These are phyloP conservation scores for Raffaelea deltoideospora DNA, from an alignment of 2,329 filamentous ascomycete genomes.

Conservation along the genomic window DNA sequence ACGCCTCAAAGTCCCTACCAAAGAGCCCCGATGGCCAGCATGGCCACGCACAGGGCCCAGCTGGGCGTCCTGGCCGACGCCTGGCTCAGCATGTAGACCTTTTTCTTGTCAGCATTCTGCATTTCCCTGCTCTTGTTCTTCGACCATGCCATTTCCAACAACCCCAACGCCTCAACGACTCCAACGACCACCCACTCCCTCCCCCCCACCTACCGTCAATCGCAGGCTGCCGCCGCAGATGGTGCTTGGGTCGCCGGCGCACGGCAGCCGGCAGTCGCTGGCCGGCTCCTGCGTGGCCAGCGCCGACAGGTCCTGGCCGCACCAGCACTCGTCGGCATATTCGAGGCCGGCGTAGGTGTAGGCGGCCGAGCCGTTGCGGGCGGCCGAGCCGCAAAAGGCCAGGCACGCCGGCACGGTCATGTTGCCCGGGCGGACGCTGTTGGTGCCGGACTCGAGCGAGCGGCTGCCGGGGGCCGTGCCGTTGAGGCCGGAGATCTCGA, in stretches of 20 bases:
- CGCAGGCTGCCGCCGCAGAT: constrained; percentile 39
- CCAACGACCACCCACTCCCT: no score
- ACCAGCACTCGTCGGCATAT: constrained; percentile 44
- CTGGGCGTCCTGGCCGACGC: no score
- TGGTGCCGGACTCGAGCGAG: constrained; percentile 28
- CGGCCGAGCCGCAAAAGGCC: constrained; percentile 26
- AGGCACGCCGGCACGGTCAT: constrained; percentile 40
- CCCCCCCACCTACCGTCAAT: constrained; percentile 27
- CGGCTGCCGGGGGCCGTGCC: constrained; percentile 21
- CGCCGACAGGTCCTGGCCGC: constrained; percentile 31
- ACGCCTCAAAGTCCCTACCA: no score
- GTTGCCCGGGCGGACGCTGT: constrained; percentile 22
- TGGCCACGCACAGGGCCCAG: no score
- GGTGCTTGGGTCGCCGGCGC: constrained; percentile 34
- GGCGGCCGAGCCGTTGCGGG: constrained; percentile 15
- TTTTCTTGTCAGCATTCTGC: no score
- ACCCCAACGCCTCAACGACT: no score
- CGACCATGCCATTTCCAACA: no score
- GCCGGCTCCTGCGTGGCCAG: constrained; percentile 32
- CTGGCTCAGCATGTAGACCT: no score
- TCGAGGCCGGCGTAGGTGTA: constrained; percentile 40
- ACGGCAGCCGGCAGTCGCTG: constrained; percentile 32
- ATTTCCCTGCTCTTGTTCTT: no score
- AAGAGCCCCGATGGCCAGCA: no score
- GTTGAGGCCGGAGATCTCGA: constrained; percentile 34